A percentile compares a stretch with the other conserved stretches of the same genome.
phyloP scores from a whole-genome alignment of 805 yeast species.

The Clavispora phyllophila region DNA sequence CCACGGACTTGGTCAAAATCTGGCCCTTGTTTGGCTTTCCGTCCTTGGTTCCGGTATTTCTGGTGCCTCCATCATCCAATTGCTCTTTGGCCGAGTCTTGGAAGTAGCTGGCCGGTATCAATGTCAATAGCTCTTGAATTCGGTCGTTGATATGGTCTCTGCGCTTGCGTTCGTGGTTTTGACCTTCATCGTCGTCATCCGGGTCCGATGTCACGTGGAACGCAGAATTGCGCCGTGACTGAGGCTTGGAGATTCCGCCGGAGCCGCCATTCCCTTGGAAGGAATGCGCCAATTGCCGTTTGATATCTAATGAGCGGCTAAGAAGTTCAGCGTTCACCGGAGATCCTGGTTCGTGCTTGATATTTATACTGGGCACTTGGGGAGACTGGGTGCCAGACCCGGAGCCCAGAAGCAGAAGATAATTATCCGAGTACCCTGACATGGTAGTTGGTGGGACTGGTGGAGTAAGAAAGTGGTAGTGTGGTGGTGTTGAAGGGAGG shows the following conservation, averaged over 20 bases:
- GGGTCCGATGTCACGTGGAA: constrained; percentile 20
- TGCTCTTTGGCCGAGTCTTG: constrained; percentile 27
- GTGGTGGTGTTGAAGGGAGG: not conserved
- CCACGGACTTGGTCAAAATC: constrained; percentile 69
- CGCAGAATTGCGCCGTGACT: constrained; percentile 31
- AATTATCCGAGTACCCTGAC: constrained; percentile 1
- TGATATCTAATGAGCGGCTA: constrained; percentile 32
- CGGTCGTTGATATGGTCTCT: constrained; percentile 42
- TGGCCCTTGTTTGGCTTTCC: constrained; percentile 86
- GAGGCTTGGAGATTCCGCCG: constrained; percentile 37
- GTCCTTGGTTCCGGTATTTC: constrained; percentile 59
- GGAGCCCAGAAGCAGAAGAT: constrained; percentile 1
- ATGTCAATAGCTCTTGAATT: constrained; percentile 37
- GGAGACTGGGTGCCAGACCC: constrained; percentile 10
- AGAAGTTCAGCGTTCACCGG: constrained; percentile 20
- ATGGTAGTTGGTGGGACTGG: too few species aligned
- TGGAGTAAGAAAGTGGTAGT: too few species aligned
- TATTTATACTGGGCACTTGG: constrained; percentile 26
- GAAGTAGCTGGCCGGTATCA: constrained; percentile 35
- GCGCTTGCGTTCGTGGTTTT: constrained; percentile 37
- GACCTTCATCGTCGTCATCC: constrained; percentile 22
- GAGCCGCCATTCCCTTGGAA: constrained; percentile 19
- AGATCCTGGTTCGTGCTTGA: constrained; percentile 19
- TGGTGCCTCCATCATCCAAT: constrained; percentile 5
- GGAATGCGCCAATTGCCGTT: constrained; percentile 38